These are phyloP conservation scores for Nectriaceae sp. DNA, from an alignment of 2,329 filamentous ascomycete species.

Conservation along the genomic window DNA sequence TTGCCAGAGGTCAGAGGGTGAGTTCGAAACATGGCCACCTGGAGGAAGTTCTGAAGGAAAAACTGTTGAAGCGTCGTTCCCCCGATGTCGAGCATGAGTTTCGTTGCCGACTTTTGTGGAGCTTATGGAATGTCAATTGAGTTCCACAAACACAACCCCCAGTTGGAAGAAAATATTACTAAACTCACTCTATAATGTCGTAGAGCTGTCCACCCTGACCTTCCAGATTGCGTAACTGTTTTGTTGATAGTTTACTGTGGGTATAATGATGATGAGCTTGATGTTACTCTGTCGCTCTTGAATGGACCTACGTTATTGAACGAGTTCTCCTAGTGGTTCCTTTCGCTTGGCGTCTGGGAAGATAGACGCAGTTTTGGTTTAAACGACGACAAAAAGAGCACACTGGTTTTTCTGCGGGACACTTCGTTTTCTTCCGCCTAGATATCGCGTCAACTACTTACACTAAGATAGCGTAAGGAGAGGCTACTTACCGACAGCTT, in stretches of 20 bases:
- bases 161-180: too few species aligned
- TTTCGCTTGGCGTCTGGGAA: background rate
- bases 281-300: too few species aligned
- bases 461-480: background rate
- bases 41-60: too few species aligned
- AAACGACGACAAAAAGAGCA: background rate
- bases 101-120: background rate
- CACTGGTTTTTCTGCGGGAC: background rate
- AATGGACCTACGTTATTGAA: background rate
- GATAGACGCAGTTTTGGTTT: background rate
- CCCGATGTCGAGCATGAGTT: background rate
- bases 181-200: too few species aligned
- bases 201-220: background rate
- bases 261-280: too few species aligned
- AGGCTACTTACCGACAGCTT: background rate
- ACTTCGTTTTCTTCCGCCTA: background rate
- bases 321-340: background rate
- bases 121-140: too few species aligned
- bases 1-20: too few species aligned
- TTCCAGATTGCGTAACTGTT: background rate
- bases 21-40: too few species aligned
- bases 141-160: too few species aligned
- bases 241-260: too few species aligned
- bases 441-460: background rate
- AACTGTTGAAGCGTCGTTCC: too few species aligned